Evolutionary conservation across 768 basidiomycete genomes (phyloP).

Genomic region (Galerina sulciceps): DNA sequence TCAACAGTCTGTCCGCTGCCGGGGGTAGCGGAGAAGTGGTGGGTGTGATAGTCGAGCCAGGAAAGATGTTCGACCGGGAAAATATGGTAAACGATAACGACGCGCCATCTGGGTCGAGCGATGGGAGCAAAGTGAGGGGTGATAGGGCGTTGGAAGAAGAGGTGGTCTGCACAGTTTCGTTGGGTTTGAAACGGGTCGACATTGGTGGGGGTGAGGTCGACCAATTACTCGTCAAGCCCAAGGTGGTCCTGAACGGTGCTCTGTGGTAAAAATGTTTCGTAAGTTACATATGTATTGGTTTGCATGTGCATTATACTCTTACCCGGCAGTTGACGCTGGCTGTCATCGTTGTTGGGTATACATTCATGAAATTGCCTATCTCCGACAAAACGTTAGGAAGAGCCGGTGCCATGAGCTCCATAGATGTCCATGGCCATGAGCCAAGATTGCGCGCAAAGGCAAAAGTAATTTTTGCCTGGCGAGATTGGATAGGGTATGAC

Average conservation of each 20-base stretch:
- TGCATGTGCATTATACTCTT: neutral
- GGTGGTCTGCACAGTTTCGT: conserved; percentile 35
- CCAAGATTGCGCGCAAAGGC: too few relatives aligned
- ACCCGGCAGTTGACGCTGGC: conserved; percentile 1
- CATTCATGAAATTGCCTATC: too few relatives aligned
- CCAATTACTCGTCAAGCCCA: conserved; percentile 30
- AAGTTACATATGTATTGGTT: conserved; percentile 4
- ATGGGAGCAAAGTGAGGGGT: conserved; percentile 9
- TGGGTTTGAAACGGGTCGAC: conserved; percentile 31
- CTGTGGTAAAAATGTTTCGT: conserved; percentile 13
- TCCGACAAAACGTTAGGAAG: too few relatives aligned
- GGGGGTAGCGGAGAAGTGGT: conserved; percentile 31
- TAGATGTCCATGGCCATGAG: too few relatives aligned
- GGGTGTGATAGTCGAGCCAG: conserved; percentile 27
- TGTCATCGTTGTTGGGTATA: neutral
- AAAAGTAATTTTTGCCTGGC: too few relatives aligned
- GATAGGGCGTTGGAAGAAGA: conserved; percentile 20
- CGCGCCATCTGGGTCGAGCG: conserved; percentile 15
- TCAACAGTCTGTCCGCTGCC: conserved; percentile 32
- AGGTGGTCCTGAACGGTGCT: conserved; percentile 30
- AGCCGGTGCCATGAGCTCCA: too few relatives aligned
- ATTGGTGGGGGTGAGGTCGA: conserved; percentile 12
- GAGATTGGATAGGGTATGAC: too few relatives aligned
- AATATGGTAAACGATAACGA: conserved; percentile 37
- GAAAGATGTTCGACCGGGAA: conserved; percentile 28